A percentile compares a stretch with the other conserved stretches of the same genome.
phyloP scores from a whole-genome alignment of 306 rosid species.

The Rosa persica region DNA sequence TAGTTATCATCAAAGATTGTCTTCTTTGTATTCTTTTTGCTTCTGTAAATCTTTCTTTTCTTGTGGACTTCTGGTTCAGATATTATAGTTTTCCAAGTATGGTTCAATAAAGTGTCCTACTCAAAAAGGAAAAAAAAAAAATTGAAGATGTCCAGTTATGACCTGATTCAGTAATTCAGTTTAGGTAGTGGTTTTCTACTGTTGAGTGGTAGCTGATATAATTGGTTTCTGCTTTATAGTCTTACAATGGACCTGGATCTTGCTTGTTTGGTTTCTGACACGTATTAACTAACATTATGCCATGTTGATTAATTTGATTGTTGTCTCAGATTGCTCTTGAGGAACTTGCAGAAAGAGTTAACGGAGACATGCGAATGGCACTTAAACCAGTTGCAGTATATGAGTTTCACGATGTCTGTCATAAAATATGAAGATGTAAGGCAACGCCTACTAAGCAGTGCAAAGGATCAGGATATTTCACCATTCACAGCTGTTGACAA shows the following conservation, averaged over 20 bases:
- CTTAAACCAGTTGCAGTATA: conserved; percentile 86
- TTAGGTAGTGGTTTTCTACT: background rate
- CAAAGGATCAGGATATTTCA: conserved; percentile 93
- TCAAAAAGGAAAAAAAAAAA: background rate
- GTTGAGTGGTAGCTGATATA: background rate
- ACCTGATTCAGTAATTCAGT: background rate
- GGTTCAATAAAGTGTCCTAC: background rate
- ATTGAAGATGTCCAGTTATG: background rate
- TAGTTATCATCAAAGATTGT: background rate
- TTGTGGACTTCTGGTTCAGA: background rate
- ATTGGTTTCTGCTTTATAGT: background rate
- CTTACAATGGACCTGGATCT: background rate
- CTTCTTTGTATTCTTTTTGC: no score
- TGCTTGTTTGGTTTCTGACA: background rate
- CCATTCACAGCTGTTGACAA: conserved; percentile 97
- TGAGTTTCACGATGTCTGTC: conserved; percentile 88
- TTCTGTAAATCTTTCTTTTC: background rate
- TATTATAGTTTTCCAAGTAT: background rate
- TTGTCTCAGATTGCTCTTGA: conserved; percentile 77
- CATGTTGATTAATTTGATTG: background rate
- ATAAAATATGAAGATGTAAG: conserved; percentile 80
- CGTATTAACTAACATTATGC: no score
- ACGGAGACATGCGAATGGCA: conserved; percentile 98
- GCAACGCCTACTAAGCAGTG: conserved; percentile 64
- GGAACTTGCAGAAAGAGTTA: conserved; percentile 90